Percentiles rank a stretch among this genome's conserved stretches.
Evolutionary conservation across 768 basidiomycete genomes (phyloP).

Genomic region (Polyporus arcularius): DNA sequence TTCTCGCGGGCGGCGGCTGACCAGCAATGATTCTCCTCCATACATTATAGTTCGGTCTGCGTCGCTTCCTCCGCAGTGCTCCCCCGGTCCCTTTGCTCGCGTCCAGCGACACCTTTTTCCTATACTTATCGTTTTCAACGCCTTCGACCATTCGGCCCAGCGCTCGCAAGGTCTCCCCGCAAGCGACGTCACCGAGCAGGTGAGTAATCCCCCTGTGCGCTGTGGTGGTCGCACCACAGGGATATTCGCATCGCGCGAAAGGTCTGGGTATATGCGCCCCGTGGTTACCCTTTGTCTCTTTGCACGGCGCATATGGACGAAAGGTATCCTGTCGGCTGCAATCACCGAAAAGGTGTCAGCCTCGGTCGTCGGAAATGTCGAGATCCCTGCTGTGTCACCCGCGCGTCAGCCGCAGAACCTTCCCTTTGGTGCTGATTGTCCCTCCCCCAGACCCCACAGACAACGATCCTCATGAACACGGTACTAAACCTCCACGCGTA

Average conservation of each 20-base stretch:
- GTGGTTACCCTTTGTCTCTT: no score
- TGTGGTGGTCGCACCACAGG: neutral
- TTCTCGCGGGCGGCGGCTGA: slow-evolving; percentile 5
- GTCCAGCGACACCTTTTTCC: slow-evolving; percentile 13
- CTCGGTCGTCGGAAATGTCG: no score
- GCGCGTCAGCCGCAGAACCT: neutral
- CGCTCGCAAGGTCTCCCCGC: neutral
- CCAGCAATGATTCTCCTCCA: neutral
- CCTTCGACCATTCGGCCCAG: slow-evolving; percentile 6
- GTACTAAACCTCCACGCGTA: slow-evolving; percentile 13
- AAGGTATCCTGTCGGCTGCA: no score
- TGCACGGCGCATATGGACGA: no score
- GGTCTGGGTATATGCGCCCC: no score
- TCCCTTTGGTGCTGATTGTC: neutral
- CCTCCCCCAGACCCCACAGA: slow-evolving; percentile 13
- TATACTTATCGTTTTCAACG: slow-evolving; percentile 18
- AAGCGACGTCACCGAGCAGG: slow-evolving; percentile 15
- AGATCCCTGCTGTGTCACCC: neutral
- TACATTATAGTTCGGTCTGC: slow-evolving; percentile 1
- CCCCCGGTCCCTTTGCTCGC: slow-evolving; percentile 14
- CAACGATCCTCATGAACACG: slow-evolving; percentile 18
- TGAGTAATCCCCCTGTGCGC: neutral
- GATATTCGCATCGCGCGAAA: no score
- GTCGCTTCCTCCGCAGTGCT: slow-evolving; percentile 1
- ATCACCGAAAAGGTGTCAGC: no score